Base-by-base conservation (phyloP, 192 early-diverging fungal species). In the Coemansia interrupta region DNA sequence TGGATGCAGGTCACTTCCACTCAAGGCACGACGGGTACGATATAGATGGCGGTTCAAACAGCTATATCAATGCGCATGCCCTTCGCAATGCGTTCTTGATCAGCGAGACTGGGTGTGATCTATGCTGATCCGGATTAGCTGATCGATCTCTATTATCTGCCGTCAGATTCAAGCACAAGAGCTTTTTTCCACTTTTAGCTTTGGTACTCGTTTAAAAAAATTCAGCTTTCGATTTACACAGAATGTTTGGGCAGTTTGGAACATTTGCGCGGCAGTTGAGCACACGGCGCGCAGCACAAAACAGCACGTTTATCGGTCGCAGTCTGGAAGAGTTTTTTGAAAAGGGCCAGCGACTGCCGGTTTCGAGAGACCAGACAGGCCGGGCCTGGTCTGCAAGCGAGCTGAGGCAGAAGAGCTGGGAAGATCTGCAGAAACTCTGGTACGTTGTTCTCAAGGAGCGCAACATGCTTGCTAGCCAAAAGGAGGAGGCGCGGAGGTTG, bases 381-480 rank as follows among this genome's bases (percentile, higher is more conserved):
- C 86, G 94, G 13, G 83, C 90, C 46, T 98, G 96, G 96, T 77
- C 79, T 54, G 89, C 89, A 11, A 83, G 83, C 29, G 96, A 97
- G 77, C 83, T 98, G 56, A 83, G 96, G 17, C 66, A 80, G 58
- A 98, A 98, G 83, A 90, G 87, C 46, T 98, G 95, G 82, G 92
- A 98, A 40, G 96, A 98, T 72, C 80, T 98, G 59, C 96, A 96
- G 74, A 90, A 88, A 74, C 80, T 98, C 61, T 98, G 96, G 96
- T 95, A 86, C 64, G 80, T 92, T 18, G 72, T 90, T 59, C 77
- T 92, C 29, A 92, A 92, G 75, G 91, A 92, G 63, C 88, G 89
- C 68, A 92, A 92, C 51, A 30, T 90, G 49, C 78, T 92, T 45
- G 87, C 88, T 36, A 86, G 86, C 38, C 89, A 91, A 58, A 70